Conservation (phyloP, 139 green algal species). For the Chlorella sp. region DNA sequence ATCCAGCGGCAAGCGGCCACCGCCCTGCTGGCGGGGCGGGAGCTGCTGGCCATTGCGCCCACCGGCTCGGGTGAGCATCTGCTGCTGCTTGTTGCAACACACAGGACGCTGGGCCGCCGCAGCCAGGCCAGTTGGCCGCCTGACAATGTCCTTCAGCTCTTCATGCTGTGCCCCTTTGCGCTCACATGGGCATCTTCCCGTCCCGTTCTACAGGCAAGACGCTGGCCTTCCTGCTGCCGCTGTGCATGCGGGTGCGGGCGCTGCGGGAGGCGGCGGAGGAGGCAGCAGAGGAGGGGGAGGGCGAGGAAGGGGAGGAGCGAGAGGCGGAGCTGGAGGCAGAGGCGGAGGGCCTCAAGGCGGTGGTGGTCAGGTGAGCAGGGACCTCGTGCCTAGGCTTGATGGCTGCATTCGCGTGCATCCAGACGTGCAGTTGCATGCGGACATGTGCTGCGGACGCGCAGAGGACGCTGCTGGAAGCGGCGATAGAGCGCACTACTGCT, state of each 20-base stretch:
- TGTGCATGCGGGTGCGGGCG: slow-evolving; percentile 52
- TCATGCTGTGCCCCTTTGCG: no score
- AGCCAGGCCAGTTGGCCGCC: no score
- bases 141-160: no score
- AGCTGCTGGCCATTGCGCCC: slow-evolving; percentile 88
- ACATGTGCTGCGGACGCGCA: no score
- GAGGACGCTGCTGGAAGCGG: neutral
- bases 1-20: slow-evolving; percentile 95
- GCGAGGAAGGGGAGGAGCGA: neutral
- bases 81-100: no score
- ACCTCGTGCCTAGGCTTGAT: neutral
- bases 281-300: neutral
- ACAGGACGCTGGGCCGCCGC: no score
- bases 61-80: slow-evolving; percentile 77
- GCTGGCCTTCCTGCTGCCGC: slow-evolving; percentile 91
- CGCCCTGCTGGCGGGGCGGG: slow-evolving; percentile 63
- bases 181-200: no score
- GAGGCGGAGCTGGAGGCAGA: neutral
- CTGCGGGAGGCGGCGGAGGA: neutral
- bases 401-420: neutral
- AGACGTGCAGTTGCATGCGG: no score
- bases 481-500: no score
- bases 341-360: slow-evolving; percentile 33
- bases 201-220: slow-evolving; percentile 89
- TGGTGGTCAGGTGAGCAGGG: slow-evolving; percentile 30